Conservation (phyloP, 352 stramenopile species). For the Globisporangium spiculum region DNA sequence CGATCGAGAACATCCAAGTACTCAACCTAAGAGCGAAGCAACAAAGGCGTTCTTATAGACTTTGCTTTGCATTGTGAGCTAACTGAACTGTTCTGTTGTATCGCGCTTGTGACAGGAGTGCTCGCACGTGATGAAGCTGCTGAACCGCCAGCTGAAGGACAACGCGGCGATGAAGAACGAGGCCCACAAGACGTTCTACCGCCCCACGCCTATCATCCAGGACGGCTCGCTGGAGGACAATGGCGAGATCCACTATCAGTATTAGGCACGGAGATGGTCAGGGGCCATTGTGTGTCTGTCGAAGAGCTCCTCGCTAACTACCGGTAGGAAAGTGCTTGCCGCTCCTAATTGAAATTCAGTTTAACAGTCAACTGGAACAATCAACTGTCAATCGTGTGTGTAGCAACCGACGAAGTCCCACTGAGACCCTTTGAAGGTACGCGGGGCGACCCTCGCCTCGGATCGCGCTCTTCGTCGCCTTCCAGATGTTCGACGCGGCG, state of each 20-base stretch:
- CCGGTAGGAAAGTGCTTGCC: not conserved
- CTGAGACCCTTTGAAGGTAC: too few species aligned
- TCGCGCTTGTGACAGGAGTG: conserved; percentile 33
- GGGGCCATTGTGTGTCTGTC: not conserved
- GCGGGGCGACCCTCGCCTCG: too few species aligned
- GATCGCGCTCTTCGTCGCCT: too few species aligned
- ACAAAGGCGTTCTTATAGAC: conserved; percentile 5
- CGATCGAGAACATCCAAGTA: conserved; percentile 71
- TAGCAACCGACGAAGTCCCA: too few species aligned
- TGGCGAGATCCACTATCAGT: conserved; percentile 12
- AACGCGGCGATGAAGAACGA: conserved; percentile 39
- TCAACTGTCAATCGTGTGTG: too few species aligned
- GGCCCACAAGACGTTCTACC: conserved; percentile 29
- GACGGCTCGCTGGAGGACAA: conserved; percentile 2
- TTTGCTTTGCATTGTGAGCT: not conserved
- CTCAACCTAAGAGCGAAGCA: too few species aligned
- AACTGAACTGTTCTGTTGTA: not conserved
- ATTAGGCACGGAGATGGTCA: not conserved
- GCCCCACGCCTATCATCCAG: conserved; percentile 19
- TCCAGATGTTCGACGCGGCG: too few species aligned
- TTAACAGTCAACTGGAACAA: too few species aligned
- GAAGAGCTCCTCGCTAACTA: not conserved
- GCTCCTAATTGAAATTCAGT: not conserved
- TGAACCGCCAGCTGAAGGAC: conserved; percentile 67
- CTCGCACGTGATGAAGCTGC: conserved; percentile 65